Conservation (phyloP, 1,139 yeast species). For the Magnusiomyces fungicola region DNA sequence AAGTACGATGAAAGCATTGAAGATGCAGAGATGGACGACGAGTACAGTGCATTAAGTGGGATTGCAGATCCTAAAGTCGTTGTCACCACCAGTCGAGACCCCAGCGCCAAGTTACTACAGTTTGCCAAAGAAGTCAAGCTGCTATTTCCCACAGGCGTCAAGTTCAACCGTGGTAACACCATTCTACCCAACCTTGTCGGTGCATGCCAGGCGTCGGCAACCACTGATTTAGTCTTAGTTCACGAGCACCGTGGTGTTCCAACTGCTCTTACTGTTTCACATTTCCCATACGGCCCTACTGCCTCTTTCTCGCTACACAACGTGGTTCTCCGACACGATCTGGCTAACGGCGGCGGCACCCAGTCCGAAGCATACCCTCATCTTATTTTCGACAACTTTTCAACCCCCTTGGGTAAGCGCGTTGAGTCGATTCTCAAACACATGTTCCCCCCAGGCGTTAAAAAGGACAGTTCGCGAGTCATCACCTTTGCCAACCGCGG, state of each 20-base stretch:
- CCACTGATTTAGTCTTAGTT: conserved; percentile 74
- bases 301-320: conserved; percentile 91
- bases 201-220: conserved; percentile 68
- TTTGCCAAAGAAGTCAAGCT: conserved; percentile 88
- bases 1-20: conserved; percentile 70
- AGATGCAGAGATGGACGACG: conserved; percentile 60
- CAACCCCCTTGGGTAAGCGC: conserved; percentile 75
- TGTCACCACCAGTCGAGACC: conserved; percentile 90
- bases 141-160: conserved; percentile 80
- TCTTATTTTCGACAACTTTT: conserved; percentile 83
- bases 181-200: conserved; percentile 78
- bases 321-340: conserved; percentile 89
- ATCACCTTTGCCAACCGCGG: conserved; percentile 86
- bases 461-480: conserved; percentile 79
- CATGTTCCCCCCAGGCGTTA: conserved; percentile 95
- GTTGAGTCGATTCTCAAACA: conserved; percentile 78
- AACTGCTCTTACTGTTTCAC: conserved; percentile 83
- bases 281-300: conserved; percentile 97
- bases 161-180: conserved; percentile 89
- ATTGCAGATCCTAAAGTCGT: conserved; percentile 86
- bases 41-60: conserved; percentile 81
- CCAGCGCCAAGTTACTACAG: conserved; percentile 75
- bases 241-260: conserved; percentile 99
- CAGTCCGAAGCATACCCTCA: conserved; percentile 92
- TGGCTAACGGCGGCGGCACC: conserved; percentile 67